Conservation (phyloP, 441 rosid genomes). For the Bruguiera hainesii region DNA sequence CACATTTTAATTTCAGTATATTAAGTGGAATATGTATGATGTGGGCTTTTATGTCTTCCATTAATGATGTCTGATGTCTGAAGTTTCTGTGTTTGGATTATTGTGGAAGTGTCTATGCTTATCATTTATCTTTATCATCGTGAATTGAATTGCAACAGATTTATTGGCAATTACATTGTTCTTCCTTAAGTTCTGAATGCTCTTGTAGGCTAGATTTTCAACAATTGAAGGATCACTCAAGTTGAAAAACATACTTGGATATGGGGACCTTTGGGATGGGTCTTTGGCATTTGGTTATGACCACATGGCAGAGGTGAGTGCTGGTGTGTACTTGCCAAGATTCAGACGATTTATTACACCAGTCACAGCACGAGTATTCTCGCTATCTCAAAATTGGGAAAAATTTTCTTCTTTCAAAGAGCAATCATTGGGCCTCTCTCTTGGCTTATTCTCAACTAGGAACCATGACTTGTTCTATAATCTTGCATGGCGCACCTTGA, state of each 20-base stretch:
- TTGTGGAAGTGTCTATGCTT: neutral
- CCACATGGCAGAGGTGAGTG: constrained; percentile 70
- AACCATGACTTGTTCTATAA: constrained; percentile 72
- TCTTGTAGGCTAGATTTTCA: constrained; percentile 73
- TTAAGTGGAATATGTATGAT: constrained; percentile 4
- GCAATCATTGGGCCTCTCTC: constrained; percentile 73
- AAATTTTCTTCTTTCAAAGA: constrained; percentile 84
- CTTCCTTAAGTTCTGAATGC: constrained; percentile 17
- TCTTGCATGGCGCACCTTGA: constrained; percentile 74
- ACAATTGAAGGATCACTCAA: constrained; percentile 77
- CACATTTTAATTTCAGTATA: neutral
- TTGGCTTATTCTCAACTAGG: constrained; percentile 66
- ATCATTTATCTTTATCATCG: neutral
- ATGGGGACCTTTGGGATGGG: constrained; percentile 93
- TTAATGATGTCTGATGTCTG: neutral
- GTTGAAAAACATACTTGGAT: constrained; percentile 81
- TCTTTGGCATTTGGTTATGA: constrained; percentile 79
- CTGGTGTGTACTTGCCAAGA: constrained; percentile 76
- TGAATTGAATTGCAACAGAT: neutral
- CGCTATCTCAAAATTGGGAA: constrained; percentile 86
- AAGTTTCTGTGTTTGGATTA: neutral
- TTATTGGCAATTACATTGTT: constrained; percentile 6
- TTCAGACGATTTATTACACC: constrained; percentile 62
- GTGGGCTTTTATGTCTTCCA: constrained; percentile 1
- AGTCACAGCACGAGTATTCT: constrained; percentile 55